Base-by-base conservation (phyloP, 2,329 filamentous ascomycete species). In the Neonectria coccinea region DNA sequence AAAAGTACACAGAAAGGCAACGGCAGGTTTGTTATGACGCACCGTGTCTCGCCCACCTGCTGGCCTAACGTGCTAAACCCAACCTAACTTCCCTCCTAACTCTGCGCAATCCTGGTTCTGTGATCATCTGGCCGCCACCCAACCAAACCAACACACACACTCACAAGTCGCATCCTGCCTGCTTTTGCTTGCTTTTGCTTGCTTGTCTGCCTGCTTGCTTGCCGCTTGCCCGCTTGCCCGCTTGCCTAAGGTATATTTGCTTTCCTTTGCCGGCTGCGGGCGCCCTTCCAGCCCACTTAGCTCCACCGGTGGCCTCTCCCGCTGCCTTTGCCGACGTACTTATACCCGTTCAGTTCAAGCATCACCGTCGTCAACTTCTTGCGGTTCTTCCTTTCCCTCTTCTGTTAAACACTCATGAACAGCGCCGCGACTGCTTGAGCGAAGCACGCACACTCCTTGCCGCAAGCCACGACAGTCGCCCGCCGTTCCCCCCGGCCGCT, bases 1-100 rank as follows among this genome's bases (percentile, higher is more conserved):
- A 59, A 69, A 60, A 63, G 68, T 72, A 71, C 66, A 72, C 62
- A 70, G 66, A 68, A 67, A 66, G 64, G 57, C 64, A 66, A 65
- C 63, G 62, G 54, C 51, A 22, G 69, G 44, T 59, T 70, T 73
- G 70, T 72, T 73, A 74, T 74, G 72, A 74, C 72, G 72, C 72
- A 74, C 62, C 42, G 48, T 66, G 58, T 58, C 51, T 59, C 55
- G 63, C 41, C 52, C 55, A 52, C 39, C 51, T 55, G 50, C 27
- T 61, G 18, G 53, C 62, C 53, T 65, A 62, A 55, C 41, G 33
- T 36, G 36, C 36, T 39, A 16, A 14, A 16, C 14, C 36, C 5
- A 39, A 39, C 36, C 36, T n/a, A 39, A 39, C 36, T 16, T 16
- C 36, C 44, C 33, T 52, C 47, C 18, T 61, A n/a, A 51, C 52